These are phyloP conservation scores for Lactuca sativa DNA, from an alignment of 129 eudicot genomes.

Conservation along the genomic window DNA sequence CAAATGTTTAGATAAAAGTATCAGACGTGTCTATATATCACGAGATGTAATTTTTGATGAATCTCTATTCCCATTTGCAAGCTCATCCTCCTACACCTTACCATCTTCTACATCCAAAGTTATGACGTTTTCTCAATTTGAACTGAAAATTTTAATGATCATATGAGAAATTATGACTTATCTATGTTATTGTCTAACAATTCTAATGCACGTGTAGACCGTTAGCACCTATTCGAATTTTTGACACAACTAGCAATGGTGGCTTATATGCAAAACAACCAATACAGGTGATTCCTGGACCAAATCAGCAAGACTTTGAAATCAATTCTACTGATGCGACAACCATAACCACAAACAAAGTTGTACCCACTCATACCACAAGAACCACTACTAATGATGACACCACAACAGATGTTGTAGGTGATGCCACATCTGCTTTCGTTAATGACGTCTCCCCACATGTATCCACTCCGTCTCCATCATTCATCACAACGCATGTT, in stretches of 20 bases:
- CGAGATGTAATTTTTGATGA: background rate
- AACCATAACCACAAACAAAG: too few relatives aligned
- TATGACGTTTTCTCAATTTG: background rate
- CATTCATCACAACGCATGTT: background rate
- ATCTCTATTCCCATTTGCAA: background rate
- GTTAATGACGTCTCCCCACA: too few relatives aligned
- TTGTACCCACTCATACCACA: too few relatives aligned
- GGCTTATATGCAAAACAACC: too few relatives aligned
- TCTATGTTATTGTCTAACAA: background rate
- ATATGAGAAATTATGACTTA: conserved; percentile 10
- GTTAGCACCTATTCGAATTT: too few relatives aligned
- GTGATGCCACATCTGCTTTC: too few relatives aligned
- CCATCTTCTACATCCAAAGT: background rate
- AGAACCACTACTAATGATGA: too few relatives aligned
- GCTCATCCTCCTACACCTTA: background rate
- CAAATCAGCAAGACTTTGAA: too few relatives aligned
- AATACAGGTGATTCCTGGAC: too few relatives aligned
- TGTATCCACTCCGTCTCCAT: background rate
- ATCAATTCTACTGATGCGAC: too few relatives aligned
- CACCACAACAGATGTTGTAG: too few relatives aligned
- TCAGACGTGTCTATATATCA: background rate
- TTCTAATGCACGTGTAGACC: background rate
- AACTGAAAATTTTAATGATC: conserved; percentile 7
- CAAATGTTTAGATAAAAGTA: background rate
- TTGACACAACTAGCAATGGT: too few relatives aligned